phyloP scores from a whole-genome alignment of 2,329 filamentous ascomycete genomes.

The Daldinia sp. region DNA sequence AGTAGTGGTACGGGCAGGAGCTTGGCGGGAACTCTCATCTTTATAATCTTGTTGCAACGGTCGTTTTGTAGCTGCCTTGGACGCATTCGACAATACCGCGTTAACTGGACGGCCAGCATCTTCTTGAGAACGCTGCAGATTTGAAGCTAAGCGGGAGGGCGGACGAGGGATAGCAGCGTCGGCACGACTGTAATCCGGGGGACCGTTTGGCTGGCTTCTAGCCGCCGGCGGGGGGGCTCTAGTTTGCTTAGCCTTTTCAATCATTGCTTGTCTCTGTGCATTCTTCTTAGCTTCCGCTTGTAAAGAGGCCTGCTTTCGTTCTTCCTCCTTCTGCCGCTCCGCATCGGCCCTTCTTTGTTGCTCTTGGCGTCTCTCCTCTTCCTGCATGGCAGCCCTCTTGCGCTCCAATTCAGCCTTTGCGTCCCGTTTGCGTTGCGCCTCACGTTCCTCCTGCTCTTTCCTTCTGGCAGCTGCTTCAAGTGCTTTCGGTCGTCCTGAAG shows the following conservation, averaged over 20 bases:
- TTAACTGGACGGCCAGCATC: slow-evolving; percentile 72
- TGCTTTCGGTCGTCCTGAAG: slow-evolving; percentile 75
- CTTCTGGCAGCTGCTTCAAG: slow-evolving; percentile 82
- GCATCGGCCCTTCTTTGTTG: slow-evolving; percentile 70
- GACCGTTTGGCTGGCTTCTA: slow-evolving; percentile 66
- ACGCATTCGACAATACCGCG: slow-evolving; percentile 69
- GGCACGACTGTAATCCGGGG: slow-evolving; percentile 59
- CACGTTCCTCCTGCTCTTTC: slow-evolving; percentile 86
- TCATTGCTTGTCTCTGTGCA: slow-evolving; percentile 71
- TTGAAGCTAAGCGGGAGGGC: slow-evolving; percentile 70
- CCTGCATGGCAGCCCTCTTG: slow-evolving; percentile 75
- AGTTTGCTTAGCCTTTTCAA: slow-evolving; percentile 75
- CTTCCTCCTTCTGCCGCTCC: slow-evolving; percentile 71
- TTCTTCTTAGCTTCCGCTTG: slow-evolving; percentile 74
- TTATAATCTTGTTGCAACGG: slow-evolving; percentile 74
- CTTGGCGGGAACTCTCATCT: slow-evolving; percentile 65
- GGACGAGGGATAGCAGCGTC: slow-evolving; percentile 58
- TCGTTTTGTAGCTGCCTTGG: slow-evolving; percentile 81
- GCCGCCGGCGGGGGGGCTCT: slow-evolving; percentile 71
- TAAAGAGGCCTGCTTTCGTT: slow-evolving; percentile 66
- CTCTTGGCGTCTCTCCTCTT: slow-evolving; percentile 73
- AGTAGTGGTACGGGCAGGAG: slow-evolving; percentile 64
- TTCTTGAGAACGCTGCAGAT: slow-evolving; percentile 65
- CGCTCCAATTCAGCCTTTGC: slow-evolving; percentile 85
- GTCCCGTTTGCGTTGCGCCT: slow-evolving; percentile 81